Evolutionary conservation across 108 stramenopile species (phyloP), one percentile per base, ranked within the genome.

Genomic region (Skeletonema grethae): DNA sequence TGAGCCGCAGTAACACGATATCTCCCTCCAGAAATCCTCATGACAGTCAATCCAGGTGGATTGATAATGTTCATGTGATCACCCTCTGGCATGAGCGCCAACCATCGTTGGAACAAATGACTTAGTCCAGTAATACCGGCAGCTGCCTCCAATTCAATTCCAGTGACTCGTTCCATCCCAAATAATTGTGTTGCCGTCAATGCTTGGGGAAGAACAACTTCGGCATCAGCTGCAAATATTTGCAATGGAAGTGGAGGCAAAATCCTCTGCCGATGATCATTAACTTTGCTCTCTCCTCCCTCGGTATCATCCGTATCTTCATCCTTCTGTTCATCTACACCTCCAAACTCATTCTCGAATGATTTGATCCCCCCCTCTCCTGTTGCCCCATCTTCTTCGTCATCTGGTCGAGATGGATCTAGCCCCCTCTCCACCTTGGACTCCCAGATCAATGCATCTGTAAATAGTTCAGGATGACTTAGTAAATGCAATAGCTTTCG

Each of bases 1-100:
- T 95, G 94, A 13, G 94, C 90, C 3, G 88, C 94, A n/a, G 94
- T 95, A 34, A 91, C 90, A 29, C 94, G 84, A 87, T 95, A 95
- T 67, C 94, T 60, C 20, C 91, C 94, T 29, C 94, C 94, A 2
- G 90, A 84, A 64, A 95, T 95, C 67, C 88, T 82, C 94, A 95
- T 95, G 1, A 95, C 90, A 4, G 94, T 95, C 65, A 95, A 65
- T 31, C 94, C 94, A n/a, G 94, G 94, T 2, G 94, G 94, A 72
- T 92, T 86, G 43, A 95, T 92, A 12, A 89, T 77, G 66, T 95
- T 95, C 76, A 90, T 79, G 65, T 95, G 94, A 77, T 95, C 94
- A 12, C 91, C 94, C 31, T 89, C 88, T 9, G 94, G 94, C 94
- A 95, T 95, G 24, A 95, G 80, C 15, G 94, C 93, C 45, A 95